Base-by-base conservation (phyloP, 768 basidiomycete species). In the Amanita inopinata region DNA sequence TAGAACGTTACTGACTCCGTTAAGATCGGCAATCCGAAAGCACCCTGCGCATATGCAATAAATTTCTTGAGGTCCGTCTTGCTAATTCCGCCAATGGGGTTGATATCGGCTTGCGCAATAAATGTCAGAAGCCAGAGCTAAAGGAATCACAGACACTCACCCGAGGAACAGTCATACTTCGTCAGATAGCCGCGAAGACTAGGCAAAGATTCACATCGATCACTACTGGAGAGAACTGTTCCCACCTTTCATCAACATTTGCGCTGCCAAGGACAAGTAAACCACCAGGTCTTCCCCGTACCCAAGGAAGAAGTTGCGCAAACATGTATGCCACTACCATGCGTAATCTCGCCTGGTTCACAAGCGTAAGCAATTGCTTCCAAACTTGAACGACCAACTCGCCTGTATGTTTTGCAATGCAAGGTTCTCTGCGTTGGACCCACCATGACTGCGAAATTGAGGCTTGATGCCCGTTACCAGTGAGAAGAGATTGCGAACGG, bases 321-420 rank as follows among this genome's bases (percentile, higher is more conserved):
- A 98, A 97, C 62, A 96, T 62, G 57, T 98, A 98, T 1, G 90
- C 75, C 12, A 98, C 61, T 2, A 99, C 85, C 96, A 99, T 99
- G 5, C 96, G 70, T 39, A 98, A 58, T 37, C 94, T 72, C 9
- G 96, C 96, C 81, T 93, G 38, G 15, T 14, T 38, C 24, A 31
- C 24, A 22, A 12, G 41, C 28, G 46, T 25, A 14, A 20, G 35
- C n/a, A 38, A 33, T 38, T 12, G 17, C 19, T 15, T 39, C 12
- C 17, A n/a, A 27, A 39, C 36, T 20, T 30, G 25, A 17, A 24
- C n/a, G n/a, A 32, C 25, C 24, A 28, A 49, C 49, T 18, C 44
- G 80, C 86, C 61, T 97, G 94, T 30, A 99, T 98, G 55, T 99
- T 99, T 61, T 99, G 96, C 59, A 98, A 64, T 3, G 96, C 96